phyloP scores from a whole-genome alignment of 345 rosid genomes.

The Rubroshorea leprosula region DNA sequence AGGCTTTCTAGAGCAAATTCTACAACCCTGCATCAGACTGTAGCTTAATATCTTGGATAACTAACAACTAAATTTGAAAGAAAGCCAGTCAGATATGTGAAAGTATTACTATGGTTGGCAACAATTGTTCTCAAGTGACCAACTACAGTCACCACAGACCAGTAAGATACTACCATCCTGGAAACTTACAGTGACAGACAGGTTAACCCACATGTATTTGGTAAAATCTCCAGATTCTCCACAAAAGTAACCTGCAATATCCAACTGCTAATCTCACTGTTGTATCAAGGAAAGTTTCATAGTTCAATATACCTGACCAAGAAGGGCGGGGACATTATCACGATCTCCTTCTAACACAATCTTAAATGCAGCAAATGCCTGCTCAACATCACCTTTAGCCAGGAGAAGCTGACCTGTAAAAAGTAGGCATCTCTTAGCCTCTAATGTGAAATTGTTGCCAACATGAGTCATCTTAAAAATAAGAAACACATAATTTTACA shows the following conservation, averaged over 20 bases:
- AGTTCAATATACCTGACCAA: constrained; percentile 70
- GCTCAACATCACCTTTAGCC: constrained; percentile 91
- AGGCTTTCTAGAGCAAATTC: neutral
- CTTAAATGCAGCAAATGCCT: constrained; percentile 84
- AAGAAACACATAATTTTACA: no score
- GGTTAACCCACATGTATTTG: neutral
- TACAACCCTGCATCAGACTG: neutral
- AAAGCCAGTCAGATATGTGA: neutral
- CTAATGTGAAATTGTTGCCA: neutral
- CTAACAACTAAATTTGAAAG: neutral
- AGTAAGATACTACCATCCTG: neutral
- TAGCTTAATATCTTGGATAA: neutral
- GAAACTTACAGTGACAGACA: neutral
- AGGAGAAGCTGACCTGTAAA: constrained; percentile 87
- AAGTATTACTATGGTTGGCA: neutral
- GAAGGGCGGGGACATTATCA: constrained; percentile 89
- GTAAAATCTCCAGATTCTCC: neutral
- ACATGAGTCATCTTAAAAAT: constrained; percentile 6
- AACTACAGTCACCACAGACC: neutral
- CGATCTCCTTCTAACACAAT: constrained; percentile 71
- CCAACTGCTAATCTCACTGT: constrained; percentile 9
- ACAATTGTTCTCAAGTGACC: neutral
- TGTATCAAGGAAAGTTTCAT: neutral
- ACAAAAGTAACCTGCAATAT: neutral
- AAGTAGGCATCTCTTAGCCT: constrained; percentile 11